Base-by-base conservation (phyloP, 2,329 filamentous ascomycete species). In the Exophiala sp. region DNA sequence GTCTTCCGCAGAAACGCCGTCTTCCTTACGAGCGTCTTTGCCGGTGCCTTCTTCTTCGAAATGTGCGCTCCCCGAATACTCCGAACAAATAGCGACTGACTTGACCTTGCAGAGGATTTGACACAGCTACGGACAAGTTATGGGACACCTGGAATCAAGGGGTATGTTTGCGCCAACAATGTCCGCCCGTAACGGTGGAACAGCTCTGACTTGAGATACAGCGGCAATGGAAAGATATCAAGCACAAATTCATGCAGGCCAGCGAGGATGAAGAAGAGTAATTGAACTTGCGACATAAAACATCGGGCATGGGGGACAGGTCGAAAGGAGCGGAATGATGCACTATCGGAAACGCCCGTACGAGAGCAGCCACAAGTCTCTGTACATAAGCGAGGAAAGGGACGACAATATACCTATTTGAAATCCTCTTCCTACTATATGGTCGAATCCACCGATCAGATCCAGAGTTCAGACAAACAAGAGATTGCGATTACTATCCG, bases 171-270 rank as follows among this genome's bases (percentile, higher is more conserved):
- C 18, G 9, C 30, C 18, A 24, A 44, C 7, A 22, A 6, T 5
- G 30, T n/a, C 7, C n/a, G 10, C 13, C 19, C 44, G n/a, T 14
- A 10, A 21, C 40, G 34, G 45, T 14, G 13, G 11, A 41, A 37
- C 38, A 35, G 8, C 19, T 30, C 34, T 49, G 41, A 51, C 46
- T 52, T 45, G 34, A 16, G 18, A 9, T 52, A 63, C 66, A 97
- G 91, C 88, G 91, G 66, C 91, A 96, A 94, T 97, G 93, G 93
- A 96, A 96, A 81, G 93, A 98, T 71, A 96, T 98, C 77, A 91
- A 94, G 75, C 75, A 83, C 71, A 84, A 80, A 73, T 98, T 95
- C 72, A 71, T 95, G 65, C 73, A 86, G 73, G 77, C 77, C 53
- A 80, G 76, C 49, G 83, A 86, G 58, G 82, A 82, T 59, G 80